Conservation (phyloP, 1,284 basidiomycete species). For the Ceratobasidium sp. region DNA sequence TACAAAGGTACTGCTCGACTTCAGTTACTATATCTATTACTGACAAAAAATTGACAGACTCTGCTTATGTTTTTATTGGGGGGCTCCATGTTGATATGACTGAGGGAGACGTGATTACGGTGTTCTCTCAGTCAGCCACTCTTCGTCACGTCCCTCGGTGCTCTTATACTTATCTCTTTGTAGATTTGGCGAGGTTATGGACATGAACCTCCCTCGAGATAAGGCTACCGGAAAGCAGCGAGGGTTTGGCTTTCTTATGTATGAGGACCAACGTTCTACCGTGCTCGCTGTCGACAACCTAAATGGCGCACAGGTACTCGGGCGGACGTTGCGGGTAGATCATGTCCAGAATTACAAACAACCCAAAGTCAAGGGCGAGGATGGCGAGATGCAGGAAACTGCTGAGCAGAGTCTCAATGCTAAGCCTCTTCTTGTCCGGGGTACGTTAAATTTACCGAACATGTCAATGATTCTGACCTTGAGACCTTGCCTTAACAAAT, state of each 20-base stretch:
- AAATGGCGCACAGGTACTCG: slow-evolving; percentile 92
- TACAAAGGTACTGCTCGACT: slow-evolving; percentile 75
- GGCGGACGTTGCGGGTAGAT: slow-evolving; percentile 90
- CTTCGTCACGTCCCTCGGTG: background rate
- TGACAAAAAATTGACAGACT: slow-evolving; percentile 69
- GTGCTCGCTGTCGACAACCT: slow-evolving; percentile 98
- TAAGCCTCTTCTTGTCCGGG: slow-evolving; percentile 76
- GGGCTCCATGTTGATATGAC: slow-evolving; percentile 89
- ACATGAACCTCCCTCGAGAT: slow-evolving; percentile 94
- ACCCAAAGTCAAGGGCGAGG: slow-evolving; percentile 80
- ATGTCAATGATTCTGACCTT: background rate
- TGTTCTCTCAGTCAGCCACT: slow-evolving; percentile 91
- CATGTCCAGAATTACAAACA: slow-evolving; percentile 97
- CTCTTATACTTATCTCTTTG: background rate
- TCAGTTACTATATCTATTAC: background rate
- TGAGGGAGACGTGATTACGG: slow-evolving; percentile 97
- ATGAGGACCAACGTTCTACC: slow-evolving; percentile 97
- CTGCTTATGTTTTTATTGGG: slow-evolving; percentile 94
- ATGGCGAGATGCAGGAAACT: slow-evolving; percentile 89
- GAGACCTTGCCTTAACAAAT: slow-evolving; percentile 45
- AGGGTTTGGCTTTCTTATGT: slow-evolving; percentile 99
- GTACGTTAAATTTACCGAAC: slow-evolving; percentile 60
- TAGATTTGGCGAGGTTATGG: slow-evolving; percentile 95
- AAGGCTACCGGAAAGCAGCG: slow-evolving; percentile 88
- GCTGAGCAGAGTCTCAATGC: slow-evolving; percentile 90